phyloP scores from a whole-genome alignment of 2,329 filamentous ascomycete genomes.

The Rutstroemia sp. region DNA sequence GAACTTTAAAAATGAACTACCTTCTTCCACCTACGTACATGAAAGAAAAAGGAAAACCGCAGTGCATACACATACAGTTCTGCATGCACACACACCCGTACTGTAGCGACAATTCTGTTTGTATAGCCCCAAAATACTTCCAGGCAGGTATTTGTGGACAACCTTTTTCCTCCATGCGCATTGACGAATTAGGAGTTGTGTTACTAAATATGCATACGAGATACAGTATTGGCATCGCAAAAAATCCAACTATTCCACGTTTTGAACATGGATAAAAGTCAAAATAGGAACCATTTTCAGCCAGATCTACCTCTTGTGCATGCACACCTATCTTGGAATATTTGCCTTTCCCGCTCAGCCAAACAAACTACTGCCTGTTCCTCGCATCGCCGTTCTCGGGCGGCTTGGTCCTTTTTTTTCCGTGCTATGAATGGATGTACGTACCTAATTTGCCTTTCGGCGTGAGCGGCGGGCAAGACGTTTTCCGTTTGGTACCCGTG shows the following conservation, averaged over 20 bases:
- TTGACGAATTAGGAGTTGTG: neutral
- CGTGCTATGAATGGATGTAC: neutral
- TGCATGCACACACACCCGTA: neutral
- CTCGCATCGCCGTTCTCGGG: neutral
- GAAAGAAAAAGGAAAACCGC: no score
- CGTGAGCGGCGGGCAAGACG: neutral
- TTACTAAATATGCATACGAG: neutral
- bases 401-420: neutral
- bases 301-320: neutral
- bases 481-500: neutral
- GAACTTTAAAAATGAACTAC: no score
- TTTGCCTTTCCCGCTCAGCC: neutral
- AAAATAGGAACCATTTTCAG: neutral
- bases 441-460: no score
- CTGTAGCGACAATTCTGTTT: neutral
- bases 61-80: no score
- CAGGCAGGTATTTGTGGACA: no score
- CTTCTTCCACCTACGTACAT: no score
- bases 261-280: slow-evolving; percentile 1
- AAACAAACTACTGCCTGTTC: neutral
- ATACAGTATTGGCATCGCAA: neutral
- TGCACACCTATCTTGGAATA: neutral
- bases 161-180: neutral
- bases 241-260: neutral
- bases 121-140: neutral